phyloP scores from a whole-genome alignment of 208 protist genomes.

The Crithidia expoeki region DNA sequence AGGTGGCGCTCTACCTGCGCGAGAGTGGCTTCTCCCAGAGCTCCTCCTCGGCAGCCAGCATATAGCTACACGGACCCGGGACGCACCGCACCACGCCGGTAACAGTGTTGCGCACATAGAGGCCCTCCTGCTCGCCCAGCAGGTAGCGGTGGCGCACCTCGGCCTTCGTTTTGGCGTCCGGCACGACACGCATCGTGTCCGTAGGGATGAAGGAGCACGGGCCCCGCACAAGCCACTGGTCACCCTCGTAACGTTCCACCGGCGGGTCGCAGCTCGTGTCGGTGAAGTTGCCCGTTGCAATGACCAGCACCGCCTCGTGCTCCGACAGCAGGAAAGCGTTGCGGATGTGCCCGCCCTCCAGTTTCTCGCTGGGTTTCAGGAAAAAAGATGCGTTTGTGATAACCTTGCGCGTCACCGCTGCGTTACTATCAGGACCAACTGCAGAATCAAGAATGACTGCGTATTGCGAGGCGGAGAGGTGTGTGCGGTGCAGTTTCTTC shows the following conservation, averaged over 20 bases:
- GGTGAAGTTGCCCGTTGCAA: slow-evolving; percentile 69
- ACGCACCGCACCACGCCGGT: slow-evolving; percentile 77
- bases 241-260: slow-evolving; percentile 67
- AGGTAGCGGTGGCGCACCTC: slow-evolving; percentile 58
- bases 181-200: slow-evolving; percentile 42
- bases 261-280: slow-evolving; percentile 32
- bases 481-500: slow-evolving; percentile 59
- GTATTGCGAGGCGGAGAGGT: slow-evolving; percentile 48
- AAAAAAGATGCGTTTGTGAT: slow-evolving; percentile 87
- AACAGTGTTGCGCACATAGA: slow-evolving; percentile 80
- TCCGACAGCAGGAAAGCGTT: slow-evolving; percentile 75
- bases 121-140: slow-evolving; percentile 70
- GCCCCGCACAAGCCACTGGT: slow-evolving; percentile 91
- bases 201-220: slow-evolving; percentile 83
- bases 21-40: slow-evolving; percentile 84
- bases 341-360: slow-evolving; percentile 62
- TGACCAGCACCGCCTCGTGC: slow-evolving; percentile 87
- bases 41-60: slow-evolving; percentile 82
- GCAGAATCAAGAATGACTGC: slow-evolving; percentile 43
- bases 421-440: slow-evolving; percentile 20
- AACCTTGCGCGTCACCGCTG: slow-evolving; percentile 42
- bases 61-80: slow-evolving; percentile 69
- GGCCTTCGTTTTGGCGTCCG: slow-evolving; percentile 32
- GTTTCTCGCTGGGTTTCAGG: slow-evolving; percentile 72
- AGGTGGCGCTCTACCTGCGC: slow-evolving; percentile 51